phyloP scores from a whole-genome alignment of 2,329 filamentous ascomycete genomes.

The Apiospora phragmitis region DNA sequence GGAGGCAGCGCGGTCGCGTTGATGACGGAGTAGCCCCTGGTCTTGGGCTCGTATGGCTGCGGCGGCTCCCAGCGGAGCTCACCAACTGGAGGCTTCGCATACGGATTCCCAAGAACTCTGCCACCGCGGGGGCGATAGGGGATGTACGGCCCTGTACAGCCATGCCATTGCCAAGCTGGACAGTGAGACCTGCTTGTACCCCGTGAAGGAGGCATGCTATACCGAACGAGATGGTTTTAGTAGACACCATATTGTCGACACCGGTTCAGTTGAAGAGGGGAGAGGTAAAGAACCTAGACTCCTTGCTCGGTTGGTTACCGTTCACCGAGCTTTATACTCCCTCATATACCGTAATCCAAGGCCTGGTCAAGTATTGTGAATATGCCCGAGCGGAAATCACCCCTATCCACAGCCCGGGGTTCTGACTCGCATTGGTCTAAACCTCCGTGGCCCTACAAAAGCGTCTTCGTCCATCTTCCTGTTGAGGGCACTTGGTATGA shows the following conservation, averaged over 20 bases:
- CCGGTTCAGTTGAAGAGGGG: not conserved
- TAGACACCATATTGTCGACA: not conserved
- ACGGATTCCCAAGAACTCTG: conserved; percentile 32
- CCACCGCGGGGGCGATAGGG: not conserved
- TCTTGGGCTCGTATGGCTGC: conserved; percentile 17
- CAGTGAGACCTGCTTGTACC: not conserved
- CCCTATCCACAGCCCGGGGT: not conserved
- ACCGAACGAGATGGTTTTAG: not conserved
- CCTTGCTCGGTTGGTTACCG: not conserved
- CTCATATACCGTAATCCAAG: not conserved
- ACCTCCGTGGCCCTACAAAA: not conserved
- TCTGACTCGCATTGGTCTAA: not conserved
- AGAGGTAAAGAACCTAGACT: not conserved
- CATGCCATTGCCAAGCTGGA: not conserved
- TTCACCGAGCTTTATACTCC: not conserved
- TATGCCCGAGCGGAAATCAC: not conserved
- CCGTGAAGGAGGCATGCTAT: not conserved
- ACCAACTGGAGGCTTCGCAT: conserved; percentile 27
- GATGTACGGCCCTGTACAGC: not conserved
- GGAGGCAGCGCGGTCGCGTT: conserved; percentile 21
- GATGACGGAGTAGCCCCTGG: conserved; percentile 8
- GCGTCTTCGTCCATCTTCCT: not conserved
- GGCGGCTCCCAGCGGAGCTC: conserved; percentile 27
- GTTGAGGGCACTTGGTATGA: not conserved
- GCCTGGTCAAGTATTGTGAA: not conserved